Base-by-base conservation (phyloP, 1,284 basidiomycete genomes). In the Anthracocystis walkeri region DNA sequence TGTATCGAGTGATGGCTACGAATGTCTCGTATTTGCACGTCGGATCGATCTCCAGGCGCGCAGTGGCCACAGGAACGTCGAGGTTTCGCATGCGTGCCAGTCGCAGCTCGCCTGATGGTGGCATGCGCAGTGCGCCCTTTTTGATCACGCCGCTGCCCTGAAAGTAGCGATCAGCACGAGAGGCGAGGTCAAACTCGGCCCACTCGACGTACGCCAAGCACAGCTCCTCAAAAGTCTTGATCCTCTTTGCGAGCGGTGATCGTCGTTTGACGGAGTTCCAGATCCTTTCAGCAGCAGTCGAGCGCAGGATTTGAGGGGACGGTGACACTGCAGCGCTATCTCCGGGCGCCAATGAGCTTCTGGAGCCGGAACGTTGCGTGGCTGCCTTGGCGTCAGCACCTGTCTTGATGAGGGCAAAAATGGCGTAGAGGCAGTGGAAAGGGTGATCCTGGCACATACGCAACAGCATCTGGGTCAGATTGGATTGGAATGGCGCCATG, bases 341-440 rank as follows among this genome's bases (percentile, higher is more conserved):
- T 11, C 42, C 40, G 1, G 51, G n/a, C 3, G 40, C 21, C 23
- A 49, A 25, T n/a, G 67, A 58, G 60, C 56, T 68, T 44, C 61
- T 51, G 7, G 58, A 46, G 42, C 52, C 29, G 1, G 58, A 46
- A 2, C 63, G 54, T 45, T 57, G 53, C 29, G 55, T 48, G 20
- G 70, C 45, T 4, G 58, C 58, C 27, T 69, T 65, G 31, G 58
- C 48, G 54, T 79, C 79, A 6, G 59, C 62, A 3, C 75, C 75
- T 8, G 73, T 70, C 61, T 76, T 76, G 65, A 77, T 56, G 48
- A 84, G 58, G 0, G 92, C 92, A 82, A 92, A 93, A 14, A 99
- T 90, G 76, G 96, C 93, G 85, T 95, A 97, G 7, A 97, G 86
- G 74, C 90, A 92, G 82, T 99, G 97, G 86, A 94, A 98, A 0